A percentile compares a stretch with the other conserved stretches of the same genome.
Conservation (phyloP, 1,284 basidiomycete genomes). For the Moesziomyces sp. region DNA sequence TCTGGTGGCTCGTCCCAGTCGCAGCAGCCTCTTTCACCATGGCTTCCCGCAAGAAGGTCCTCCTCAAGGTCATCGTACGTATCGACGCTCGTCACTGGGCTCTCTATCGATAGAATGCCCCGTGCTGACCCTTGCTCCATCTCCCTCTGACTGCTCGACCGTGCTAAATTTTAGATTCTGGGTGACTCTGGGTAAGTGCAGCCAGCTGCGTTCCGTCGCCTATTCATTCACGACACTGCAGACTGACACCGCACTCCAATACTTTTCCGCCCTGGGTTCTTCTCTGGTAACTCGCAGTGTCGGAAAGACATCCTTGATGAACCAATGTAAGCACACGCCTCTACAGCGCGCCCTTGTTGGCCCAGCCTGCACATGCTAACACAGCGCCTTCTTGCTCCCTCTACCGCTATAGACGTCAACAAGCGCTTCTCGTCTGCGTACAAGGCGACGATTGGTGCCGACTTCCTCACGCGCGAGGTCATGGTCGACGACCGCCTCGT, state of each 20-base stretch:
- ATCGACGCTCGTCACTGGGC: not conserved
- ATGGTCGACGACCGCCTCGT: conserved; percentile 98
- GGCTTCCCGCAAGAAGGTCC: conserved; percentile 77
- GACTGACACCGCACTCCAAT: not conserved
- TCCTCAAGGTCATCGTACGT: conserved; percentile 78
- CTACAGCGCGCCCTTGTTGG: not conserved
- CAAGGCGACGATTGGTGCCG: conserved; percentile 74
- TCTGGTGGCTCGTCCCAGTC: conserved; percentile 1
- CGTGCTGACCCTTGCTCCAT: conserved; percentile 3
- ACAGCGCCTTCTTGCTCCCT: not conserved
- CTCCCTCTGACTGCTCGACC: not conserved
- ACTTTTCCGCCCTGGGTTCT: conserved; percentile 1
- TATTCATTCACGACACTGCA: not conserved
- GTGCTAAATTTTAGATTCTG: conserved; percentile 36
- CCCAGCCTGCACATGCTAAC: not conserved
- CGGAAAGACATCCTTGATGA: conserved; percentile 99
- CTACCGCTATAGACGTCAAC: conserved; percentile 79
- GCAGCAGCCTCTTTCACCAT: conserved; percentile 58
- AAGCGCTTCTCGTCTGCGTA: conserved; percentile 99
- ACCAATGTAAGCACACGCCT: conserved; percentile 75
- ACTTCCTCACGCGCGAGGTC: conserved; percentile 90
- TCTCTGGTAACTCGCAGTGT: conserved; percentile 72
- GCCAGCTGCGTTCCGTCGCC: not conserved
- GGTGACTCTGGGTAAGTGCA: conserved; percentile 60
- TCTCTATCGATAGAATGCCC: not conserved